These are phyloP conservation scores for Phellinidium pouzarii DNA, from an alignment of 1,284 basidiomycete species.

Conservation along the genomic window DNA sequence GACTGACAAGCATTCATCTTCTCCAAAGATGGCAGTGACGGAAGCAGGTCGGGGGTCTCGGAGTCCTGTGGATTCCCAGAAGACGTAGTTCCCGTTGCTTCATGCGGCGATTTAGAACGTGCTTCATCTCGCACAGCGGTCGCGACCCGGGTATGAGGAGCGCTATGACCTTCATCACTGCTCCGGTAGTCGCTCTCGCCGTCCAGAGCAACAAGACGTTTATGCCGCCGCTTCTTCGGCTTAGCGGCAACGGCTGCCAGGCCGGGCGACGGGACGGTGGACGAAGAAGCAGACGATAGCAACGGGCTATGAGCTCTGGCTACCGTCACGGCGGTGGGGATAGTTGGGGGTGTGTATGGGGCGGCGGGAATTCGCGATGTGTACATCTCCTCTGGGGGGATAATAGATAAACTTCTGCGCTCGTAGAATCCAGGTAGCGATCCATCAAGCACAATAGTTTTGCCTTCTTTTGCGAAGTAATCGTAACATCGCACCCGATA, in stretches of 20 bases:
- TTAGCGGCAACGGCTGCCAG: constrained; percentile 36
- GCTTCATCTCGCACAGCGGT: constrained; percentile 5
- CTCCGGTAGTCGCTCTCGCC: constrained; percentile 31
- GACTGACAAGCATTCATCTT: constrained; percentile 22
- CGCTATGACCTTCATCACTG: constrained; percentile 19
- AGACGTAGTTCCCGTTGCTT: not conserved
- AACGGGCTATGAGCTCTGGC: constrained; percentile 20
- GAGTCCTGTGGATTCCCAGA: not conserved
- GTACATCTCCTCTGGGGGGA: constrained; percentile 44
- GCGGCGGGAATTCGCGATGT: constrained; percentile 42
- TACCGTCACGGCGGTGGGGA: constrained; percentile 38
- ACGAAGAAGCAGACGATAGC: constrained; percentile 31
- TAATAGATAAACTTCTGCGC: constrained; percentile 48
- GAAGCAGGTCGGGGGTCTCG: not conserved
- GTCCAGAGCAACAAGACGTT: constrained; percentile 67
- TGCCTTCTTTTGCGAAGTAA: constrained; percentile 77
- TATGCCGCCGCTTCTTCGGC: constrained; percentile 42
- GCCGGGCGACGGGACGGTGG: constrained; percentile 38
- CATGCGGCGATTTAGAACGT: constrained; percentile 23
- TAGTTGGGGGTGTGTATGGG: constrained; percentile 51
- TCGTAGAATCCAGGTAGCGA: constrained; percentile 71
- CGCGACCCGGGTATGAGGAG: constrained; percentile 20
- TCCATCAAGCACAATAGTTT: constrained; percentile 69
- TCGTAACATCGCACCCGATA: constrained; percentile 77
- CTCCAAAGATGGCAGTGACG: constrained; percentile 2